These are phyloP conservation scores for Dillenia turbinata DNA, from an alignment of 164 flowering plant genomes.

Conservation along the genomic window DNA sequence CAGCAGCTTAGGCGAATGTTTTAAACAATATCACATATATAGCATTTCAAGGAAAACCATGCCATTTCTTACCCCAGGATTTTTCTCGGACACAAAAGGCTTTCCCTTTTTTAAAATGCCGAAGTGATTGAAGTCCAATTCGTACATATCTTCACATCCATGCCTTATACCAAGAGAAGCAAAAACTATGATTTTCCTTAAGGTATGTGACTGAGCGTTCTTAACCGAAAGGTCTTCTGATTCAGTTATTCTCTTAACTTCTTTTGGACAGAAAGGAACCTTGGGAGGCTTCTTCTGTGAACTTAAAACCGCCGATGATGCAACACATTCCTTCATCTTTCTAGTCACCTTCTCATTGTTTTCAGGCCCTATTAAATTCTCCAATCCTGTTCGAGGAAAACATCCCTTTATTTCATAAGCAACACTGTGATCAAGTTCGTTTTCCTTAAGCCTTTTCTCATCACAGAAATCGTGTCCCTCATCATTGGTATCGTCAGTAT, in stretches of 20 bases:
- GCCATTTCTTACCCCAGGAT: slow-evolving; percentile 47
- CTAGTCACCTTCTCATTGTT: slow-evolving; percentile 13
- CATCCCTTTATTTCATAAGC: slow-evolving; percentile 10
- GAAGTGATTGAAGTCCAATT: slow-evolving; percentile 53
- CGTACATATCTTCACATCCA: slow-evolving; percentile 65
- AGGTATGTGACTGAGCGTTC: slow-evolving; percentile 55
- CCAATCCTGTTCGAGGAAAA: neutral
- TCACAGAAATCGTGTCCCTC: slow-evolving; percentile 20
- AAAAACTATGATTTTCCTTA: slow-evolving; percentile 56
- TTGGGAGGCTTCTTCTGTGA: slow-evolving; percentile 35
- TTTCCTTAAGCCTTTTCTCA: slow-evolving; percentile 22
- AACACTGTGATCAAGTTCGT: slow-evolving; percentile 10
- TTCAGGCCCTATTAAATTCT: slow-evolving; percentile 9
- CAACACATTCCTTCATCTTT: slow-evolving; percentile 11
- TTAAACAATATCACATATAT: too few species aligned
- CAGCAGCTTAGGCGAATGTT: too few species aligned
- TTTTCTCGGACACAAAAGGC: slow-evolving; percentile 34
- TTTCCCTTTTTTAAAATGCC: slow-evolving; percentile 50
- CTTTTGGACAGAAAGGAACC: slow-evolving; percentile 54
- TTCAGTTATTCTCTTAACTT: slow-evolving; percentile 41
- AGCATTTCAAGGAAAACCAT: too few species aligned
- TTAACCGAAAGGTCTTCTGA: slow-evolving; percentile 28
- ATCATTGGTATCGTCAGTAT: slow-evolving; percentile 38
- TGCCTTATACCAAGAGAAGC: slow-evolving; percentile 55
- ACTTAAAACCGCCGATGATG: slow-evolving; percentile 9